Conservation (phyloP, 2,329 filamentous ascomycete species). For the Hypoxylon sp. region DNA sequence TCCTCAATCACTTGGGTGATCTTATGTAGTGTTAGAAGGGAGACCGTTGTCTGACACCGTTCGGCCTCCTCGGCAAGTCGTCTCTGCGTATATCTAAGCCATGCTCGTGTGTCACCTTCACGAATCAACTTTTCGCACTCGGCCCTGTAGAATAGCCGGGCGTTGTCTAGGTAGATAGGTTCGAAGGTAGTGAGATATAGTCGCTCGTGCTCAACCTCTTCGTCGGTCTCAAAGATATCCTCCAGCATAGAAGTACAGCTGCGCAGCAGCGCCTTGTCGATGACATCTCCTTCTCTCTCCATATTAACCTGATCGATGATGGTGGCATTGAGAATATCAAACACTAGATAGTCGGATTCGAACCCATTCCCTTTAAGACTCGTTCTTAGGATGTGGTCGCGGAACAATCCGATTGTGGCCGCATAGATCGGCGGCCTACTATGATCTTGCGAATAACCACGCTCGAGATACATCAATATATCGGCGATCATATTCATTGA, state of each 20-base stretch:
- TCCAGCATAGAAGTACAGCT: slow-evolving; percentile 92
- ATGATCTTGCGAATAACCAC: slow-evolving; percentile 80
- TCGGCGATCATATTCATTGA: slow-evolving; percentile 98
- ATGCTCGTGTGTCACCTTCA: slow-evolving; percentile 84
- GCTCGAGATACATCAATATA: slow-evolving; percentile 97
- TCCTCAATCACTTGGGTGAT: slow-evolving; percentile 84
- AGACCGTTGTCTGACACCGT: slow-evolving; percentile 86
- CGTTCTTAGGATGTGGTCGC: slow-evolving; percentile 84
- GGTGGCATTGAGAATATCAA: slow-evolving; percentile 83
- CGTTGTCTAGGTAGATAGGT: slow-evolving; percentile 79
- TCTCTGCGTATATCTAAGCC: slow-evolving; percentile 81
- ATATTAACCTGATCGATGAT: slow-evolving; percentile 92
- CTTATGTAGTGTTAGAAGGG: slow-evolving; percentile 78
- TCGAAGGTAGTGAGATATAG: slow-evolving; percentile 90
- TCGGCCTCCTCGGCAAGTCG: slow-evolving; percentile 86
- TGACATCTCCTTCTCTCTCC: slow-evolving; percentile 90
- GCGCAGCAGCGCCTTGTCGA: slow-evolving; percentile 86
- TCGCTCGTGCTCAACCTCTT: slow-evolving; percentile 83
- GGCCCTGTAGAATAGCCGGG: slow-evolving; percentile 78
- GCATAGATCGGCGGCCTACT: slow-evolving; percentile 85
- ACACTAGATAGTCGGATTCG: slow-evolving; percentile 68
- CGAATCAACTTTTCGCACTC: slow-evolving; percentile 83
- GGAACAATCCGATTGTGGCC: slow-evolving; percentile 87
- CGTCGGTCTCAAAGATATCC: slow-evolving; percentile 84
- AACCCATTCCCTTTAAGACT: slow-evolving; percentile 62